Evolutionary conservation across 345 rosid genomes (phyloP), one percentile per base, ranked within the genome.

Genomic region (Boechera stricta): DNA sequence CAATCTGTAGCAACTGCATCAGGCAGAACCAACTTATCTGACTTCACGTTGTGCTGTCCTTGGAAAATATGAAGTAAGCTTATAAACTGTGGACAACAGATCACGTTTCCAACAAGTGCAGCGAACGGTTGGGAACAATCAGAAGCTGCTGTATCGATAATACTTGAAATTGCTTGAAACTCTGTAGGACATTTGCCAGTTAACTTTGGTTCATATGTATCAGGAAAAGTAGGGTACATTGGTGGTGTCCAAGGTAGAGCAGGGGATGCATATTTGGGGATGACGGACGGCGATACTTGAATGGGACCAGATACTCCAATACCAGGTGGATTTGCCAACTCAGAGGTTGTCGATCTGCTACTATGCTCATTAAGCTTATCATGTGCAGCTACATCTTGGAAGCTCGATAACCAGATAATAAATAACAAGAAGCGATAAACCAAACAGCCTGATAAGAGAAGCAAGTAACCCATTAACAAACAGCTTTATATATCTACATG

Each of bases 61-160:
- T 79, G 96, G 82, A 92, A 88, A 45, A 94, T 85, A 81, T 86
- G 97, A 58, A 92, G 89, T 39, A 92, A 82, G 86, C 97, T 87
- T 80, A 79, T 83, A 62, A 94, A 80, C 86, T 94, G 99, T 4
- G 99, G 99, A 78, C 99, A 94, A 76, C 98, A 94, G 71, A 94
- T 89, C 33, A 88, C 99, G 24, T 91, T 92, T 74, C 95, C 99
- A 66, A 92, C 98, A 79, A 90, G 84, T 26, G 87, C 71, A 49
- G 99, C 99, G 31, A 94, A 81, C 21, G 89, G 87, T 67, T 79
- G 82, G 65, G 94, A 84, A 80, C 99, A 94, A 81, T 94, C 99
- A 32, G 89, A 83, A 29, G 98, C 94, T 6, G 99, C 86, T 72
- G 82, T 92, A 70, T 82, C 86, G 55, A 92, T 69, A 66, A 90